Evolutionary conservation across 2,329 filamentous ascomycete genomes (phyloP).

Genomic region (Microsporum audouinii): DNA sequence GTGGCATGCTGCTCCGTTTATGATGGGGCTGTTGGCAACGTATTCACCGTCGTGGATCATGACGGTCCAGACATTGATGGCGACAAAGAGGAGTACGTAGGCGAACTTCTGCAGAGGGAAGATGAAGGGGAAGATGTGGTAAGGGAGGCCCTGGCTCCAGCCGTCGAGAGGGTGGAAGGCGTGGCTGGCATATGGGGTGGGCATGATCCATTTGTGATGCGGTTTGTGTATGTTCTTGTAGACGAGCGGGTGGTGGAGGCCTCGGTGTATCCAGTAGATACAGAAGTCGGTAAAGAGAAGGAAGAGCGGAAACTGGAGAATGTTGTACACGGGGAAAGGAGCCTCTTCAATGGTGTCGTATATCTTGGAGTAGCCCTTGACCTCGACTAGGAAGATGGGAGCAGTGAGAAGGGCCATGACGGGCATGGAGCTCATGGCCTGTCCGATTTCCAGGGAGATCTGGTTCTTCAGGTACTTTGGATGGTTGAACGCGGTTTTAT

Average conservation of each 20-base stretch:
- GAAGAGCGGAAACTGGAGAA: slow-evolving; percentile 77
- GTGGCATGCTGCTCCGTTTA: slow-evolving; percentile 93
- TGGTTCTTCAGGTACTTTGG: slow-evolving; percentile 95
- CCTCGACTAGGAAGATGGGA: slow-evolving; percentile 70
- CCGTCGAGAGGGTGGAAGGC: slow-evolving; percentile 94
- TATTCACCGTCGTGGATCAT: slow-evolving; percentile 96
- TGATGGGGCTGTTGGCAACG: slow-evolving; percentile 73
- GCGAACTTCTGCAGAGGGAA: slow-evolving; percentile 88
- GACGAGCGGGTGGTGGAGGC: slow-evolving; percentile 63
- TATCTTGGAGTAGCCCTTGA: slow-evolving; percentile 73
- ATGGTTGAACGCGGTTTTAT: slow-evolving; percentile 77
- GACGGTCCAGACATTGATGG: slow-evolving; percentile 95
- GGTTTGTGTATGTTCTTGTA: slow-evolving; percentile 93
- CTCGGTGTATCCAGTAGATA: slow-evolving; percentile 88
- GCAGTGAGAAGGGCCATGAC: slow-evolving; percentile 71
- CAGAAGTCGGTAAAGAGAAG: slow-evolving; percentile 76
- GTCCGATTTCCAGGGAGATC: slow-evolving; percentile 70
- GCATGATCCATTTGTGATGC: slow-evolving; percentile 99
- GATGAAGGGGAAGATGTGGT: slow-evolving; percentile 85
- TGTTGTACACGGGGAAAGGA: slow-evolving; percentile 66
- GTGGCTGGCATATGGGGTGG: slow-evolving; percentile 80
- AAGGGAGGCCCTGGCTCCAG: slow-evolving; percentile 76
- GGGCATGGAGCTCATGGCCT: slow-evolving; percentile 66
- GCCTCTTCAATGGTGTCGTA: slow-evolving; percentile 71
- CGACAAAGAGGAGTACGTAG: slow-evolving; percentile 74